Base-by-base conservation (phyloP, 176 grass and related monocot species). In the Oryza nivara region DNA sequence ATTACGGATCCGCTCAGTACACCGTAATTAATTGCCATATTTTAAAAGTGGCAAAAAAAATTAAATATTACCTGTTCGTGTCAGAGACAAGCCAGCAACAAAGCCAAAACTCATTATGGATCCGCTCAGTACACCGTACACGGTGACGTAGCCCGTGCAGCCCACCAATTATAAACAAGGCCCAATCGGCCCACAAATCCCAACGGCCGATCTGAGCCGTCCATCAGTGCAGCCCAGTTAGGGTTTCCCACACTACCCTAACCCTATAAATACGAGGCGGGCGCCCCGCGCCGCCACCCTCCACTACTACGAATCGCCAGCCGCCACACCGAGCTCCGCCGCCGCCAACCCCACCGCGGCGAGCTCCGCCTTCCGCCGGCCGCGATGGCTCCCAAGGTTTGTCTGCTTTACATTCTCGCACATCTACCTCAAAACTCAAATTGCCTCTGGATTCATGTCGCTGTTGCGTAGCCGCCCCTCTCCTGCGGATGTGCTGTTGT, bases 381-480 rank as follows among this genome's bases (percentile, higher is more conserved):
- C 56, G 75, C 56, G 30, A 78, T 65, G 75, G 61, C 34, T 36
- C 54, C 75, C 35, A 78, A 78, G 75, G 75, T 78, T 22, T 20
- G 56, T 40, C 9, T 20, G 17, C 19, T 60, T 9, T 1, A 10
- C 15, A 1, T 13, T 60, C 48, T 19, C 26, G 15, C 28, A 11
- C 20, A 11, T 56, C 7, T 54, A 10, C 7, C 3, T 56, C 30
- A 32, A 32, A 32, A 32, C 30, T 32, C 30, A 32, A 32, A 32
- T 32, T 32, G 30, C 30, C 30, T 32, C 30, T 32, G 30, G 30
- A 32, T 32, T 32, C 30, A 32, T 32, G 30, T 32, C 2, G 30
- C 30, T 2, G 30, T 32, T 32, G 30, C 30, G 30, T 32, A 3
- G 30, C 30, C 2, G 30, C 30, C 30, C 30, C 30, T 32, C 30